phyloP scores from a whole-genome alignment of 2,329 filamentous ascomycete species.

The Aureobasidium sp. region DNA sequence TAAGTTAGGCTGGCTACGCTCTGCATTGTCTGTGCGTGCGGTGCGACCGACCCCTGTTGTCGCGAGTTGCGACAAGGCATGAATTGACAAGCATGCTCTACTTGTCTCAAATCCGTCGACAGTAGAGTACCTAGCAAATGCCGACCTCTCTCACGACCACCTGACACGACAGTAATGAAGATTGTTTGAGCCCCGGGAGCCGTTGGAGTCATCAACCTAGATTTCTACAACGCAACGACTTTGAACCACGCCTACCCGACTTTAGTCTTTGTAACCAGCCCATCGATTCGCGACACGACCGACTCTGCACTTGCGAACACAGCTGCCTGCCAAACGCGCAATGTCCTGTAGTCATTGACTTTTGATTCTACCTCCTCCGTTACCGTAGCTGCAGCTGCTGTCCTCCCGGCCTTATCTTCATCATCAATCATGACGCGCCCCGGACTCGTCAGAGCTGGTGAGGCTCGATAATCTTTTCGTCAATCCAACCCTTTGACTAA shows the following conservation, averaged over 20 bases:
- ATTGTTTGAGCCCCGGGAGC: background rate
- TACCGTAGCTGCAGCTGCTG: background rate
- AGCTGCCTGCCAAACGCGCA: background rate
- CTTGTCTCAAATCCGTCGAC: background rate
- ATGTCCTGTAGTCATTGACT: conserved; percentile 1
- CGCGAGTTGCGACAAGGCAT: background rate
- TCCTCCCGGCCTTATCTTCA: background rate
- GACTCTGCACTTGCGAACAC: background rate
- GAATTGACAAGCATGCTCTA: background rate
- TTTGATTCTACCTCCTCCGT: background rate
- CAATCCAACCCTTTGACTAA: background rate
- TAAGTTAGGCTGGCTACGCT: background rate
- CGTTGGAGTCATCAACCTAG: background rate
- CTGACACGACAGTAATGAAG: background rate
- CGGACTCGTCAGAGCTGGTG: conserved; percentile 19
- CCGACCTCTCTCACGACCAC: background rate
- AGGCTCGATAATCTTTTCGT: background rate
- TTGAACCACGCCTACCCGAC: background rate
- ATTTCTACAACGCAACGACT: background rate
- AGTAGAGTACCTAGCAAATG: background rate
- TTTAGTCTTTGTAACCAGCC: background rate
- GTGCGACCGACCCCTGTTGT: background rate
- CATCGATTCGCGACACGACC: background rate
- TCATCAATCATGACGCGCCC: conserved; percentile 19
- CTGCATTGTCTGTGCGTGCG: background rate